Conservation (phyloP, 768 basidiomycete genomes). For the Mycena leptocephala region DNA sequence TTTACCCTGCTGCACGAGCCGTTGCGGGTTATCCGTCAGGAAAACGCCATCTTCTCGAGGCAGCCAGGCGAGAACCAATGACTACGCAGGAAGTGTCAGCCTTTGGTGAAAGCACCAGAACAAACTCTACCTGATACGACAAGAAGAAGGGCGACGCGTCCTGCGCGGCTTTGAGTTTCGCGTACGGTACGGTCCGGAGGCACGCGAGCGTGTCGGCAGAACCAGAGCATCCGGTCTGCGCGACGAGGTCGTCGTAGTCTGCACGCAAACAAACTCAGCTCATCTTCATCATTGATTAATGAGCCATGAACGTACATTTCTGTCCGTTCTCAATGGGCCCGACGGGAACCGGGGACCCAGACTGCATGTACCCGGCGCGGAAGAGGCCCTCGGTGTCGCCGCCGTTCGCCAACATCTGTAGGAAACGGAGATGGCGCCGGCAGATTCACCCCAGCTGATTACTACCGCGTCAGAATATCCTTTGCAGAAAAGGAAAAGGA, state of each 20-base stretch:
- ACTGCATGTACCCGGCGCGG: slow-evolving; percentile 67
- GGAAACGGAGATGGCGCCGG: slow-evolving; percentile 70
- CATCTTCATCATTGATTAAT: too few relatives aligned
- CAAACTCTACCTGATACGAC: slow-evolving; percentile 54
- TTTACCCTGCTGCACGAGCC: slow-evolving; percentile 57
- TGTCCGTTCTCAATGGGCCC: slow-evolving; percentile 64
- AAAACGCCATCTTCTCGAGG: slow-evolving; percentile 68
- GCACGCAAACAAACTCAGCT: neutral
- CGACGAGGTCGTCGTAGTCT: slow-evolving; percentile 61
- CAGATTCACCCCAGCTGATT: slow-evolving; percentile 67
- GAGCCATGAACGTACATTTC: slow-evolving; percentile 40
- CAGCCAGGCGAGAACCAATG: slow-evolving; percentile 60
- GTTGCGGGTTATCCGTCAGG: slow-evolving; percentile 59
- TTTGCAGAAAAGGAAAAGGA: neutral
- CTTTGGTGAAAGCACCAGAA: neutral
- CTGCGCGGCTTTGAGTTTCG: slow-evolving; percentile 57
- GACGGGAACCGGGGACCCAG: slow-evolving; percentile 63
- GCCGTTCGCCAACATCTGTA: slow-evolving; percentile 65
- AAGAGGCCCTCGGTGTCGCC: slow-evolving; percentile 64
- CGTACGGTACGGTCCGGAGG: slow-evolving; percentile 56
- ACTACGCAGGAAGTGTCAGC: slow-evolving; percentile 40
- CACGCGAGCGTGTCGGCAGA: slow-evolving; percentile 61
- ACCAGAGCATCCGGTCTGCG: slow-evolving; percentile 56
- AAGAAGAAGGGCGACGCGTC: slow-evolving; percentile 58
- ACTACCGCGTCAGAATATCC: neutral